Evolutionary conservation across 2,329 filamentous ascomycete genomes (phyloP), one percentile per base, ranked within the genome.

Genomic region (Phoma sp.): DNA sequence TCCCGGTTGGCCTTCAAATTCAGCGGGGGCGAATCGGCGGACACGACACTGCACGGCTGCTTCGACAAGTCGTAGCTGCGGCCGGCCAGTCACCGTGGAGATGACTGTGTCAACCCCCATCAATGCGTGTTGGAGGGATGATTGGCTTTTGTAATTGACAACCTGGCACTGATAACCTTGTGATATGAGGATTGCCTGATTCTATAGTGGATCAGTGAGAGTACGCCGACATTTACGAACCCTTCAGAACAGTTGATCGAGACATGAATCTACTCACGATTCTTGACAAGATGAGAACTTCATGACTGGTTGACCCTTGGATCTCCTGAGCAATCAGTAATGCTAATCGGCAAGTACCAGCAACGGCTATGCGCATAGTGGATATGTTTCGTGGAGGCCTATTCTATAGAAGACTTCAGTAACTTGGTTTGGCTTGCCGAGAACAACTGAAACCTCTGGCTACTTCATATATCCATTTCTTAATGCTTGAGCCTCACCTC

Each of bases 61-160:
- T 63, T 89, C 85, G 71, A 92, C 91, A 29, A 92, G 82, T 57
- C 85, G 85, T 39, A 91, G 80, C 69, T 92, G 89, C 27, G 86
- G 80, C 17, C 75, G 76, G 4, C 88, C 88, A 2, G 83, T 84
- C 43, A 92, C 85, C 1, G 89, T 92, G 1, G 89, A 92, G 51
- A 92, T 89, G 64, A 92, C 84, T 10, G 90, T 82, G 72, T 92
- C 88, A 37, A 91, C 83, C 9, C 90, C 90, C 53, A 83, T 82
- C n/a, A 93, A 82, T 8, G 84, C 82, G 70, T 86, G 91, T 13
- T 80, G 80, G 24, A 93, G 80, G 37, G 81, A 81, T 1, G 81
- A 77, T 29, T 81, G 73, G 58, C 85, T 78, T 59, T 80, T 74
- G 71, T 91, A 92, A 76, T 91, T 81, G n/a, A 91, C 87, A 36